Evolutionary conservation across 257 asterid genomes (phyloP).

Genomic region (Jasminum sambac): DNA sequence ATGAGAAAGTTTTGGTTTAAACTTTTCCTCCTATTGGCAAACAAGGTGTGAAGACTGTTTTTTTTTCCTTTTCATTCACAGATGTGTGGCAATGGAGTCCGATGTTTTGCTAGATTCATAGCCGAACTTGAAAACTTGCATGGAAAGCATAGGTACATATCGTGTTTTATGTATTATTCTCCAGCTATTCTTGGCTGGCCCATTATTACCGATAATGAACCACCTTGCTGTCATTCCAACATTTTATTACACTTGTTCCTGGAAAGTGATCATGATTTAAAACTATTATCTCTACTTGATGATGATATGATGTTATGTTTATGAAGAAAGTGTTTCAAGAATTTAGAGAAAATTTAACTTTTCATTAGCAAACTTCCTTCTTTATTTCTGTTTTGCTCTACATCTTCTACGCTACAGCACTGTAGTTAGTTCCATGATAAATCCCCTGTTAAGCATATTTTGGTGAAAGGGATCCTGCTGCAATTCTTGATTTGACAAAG

Average conservation of each 20-base stretch:
- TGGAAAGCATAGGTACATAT: conserved; percentile 67
- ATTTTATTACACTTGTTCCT: not conserved
- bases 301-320: not conserved
- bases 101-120: conserved; percentile 86
- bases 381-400: not conserved
- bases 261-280: not conserved
- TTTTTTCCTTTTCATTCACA: conserved; percentile 21
- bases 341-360: not conserved
- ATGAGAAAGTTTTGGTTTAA: not conserved
- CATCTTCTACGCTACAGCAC: not conserved
- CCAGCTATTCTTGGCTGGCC: not conserved
- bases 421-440: not conserved
- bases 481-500: too few relatives aligned
- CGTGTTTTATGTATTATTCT: not conserved
- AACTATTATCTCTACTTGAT: not conserved
- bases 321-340: not conserved
- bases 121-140: conserved; percentile 71
- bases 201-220: conserved; percentile 1
- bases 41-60: not conserved
- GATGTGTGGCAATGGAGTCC: conserved; percentile 99
- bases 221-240: not conserved
- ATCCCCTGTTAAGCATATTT: not conserved
- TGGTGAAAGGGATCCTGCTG: not conserved
- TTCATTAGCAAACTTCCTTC: not conserved
- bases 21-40: not conserved